These are phyloP conservation scores for Hypoxylon cercidicola DNA, from an alignment of 495 filamentous ascomycete genomes.

Conservation along the genomic window DNA sequence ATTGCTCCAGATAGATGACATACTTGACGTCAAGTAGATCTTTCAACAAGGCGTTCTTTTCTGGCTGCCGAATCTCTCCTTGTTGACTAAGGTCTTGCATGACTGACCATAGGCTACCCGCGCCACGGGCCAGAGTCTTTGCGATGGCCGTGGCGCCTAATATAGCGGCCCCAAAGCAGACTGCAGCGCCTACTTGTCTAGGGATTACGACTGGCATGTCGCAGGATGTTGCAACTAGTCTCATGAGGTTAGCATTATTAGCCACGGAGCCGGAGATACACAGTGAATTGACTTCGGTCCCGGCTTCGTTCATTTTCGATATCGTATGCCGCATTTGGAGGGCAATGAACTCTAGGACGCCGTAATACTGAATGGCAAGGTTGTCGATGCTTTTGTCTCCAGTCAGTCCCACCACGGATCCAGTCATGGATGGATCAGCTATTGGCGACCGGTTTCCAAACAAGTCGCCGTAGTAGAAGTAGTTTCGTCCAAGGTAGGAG, in stretches of 20 bases:
- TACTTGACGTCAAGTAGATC: conserved; percentile 77
- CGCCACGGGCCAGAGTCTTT: conserved; percentile 70
- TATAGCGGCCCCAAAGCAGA: conserved; percentile 85
- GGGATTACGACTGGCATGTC: conserved; percentile 84
- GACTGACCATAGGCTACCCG: conserved; percentile 79
- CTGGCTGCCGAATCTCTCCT: conserved; percentile 73
- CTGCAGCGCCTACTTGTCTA: conserved; percentile 79
- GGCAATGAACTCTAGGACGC: conserved; percentile 83
- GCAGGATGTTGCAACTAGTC: conserved; percentile 78
- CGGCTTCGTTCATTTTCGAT: conserved; percentile 76
- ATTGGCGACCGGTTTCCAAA: conserved; percentile 85
- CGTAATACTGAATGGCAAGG: conserved; percentile 81
- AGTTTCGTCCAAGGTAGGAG: conserved; percentile 76
- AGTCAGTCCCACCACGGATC: conserved; percentile 75
- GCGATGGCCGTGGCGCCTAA: conserved; percentile 82
- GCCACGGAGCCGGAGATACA: conserved; percentile 90
- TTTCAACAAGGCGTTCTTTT: conserved; percentile 68
- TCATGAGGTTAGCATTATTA: conserved; percentile 80
- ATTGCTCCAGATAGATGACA: conserved; percentile 72
- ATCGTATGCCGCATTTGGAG: conserved; percentile 84
- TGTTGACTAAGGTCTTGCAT: conserved; percentile 87
- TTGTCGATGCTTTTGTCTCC: conserved; percentile 77
- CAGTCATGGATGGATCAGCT: conserved; percentile 79
- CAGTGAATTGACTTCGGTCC: conserved; percentile 77
- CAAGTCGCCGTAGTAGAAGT: conserved; percentile 88